Conservation (phyloP, 768 basidiomycete genomes). For the Aureoboletus auriporus region DNA sequence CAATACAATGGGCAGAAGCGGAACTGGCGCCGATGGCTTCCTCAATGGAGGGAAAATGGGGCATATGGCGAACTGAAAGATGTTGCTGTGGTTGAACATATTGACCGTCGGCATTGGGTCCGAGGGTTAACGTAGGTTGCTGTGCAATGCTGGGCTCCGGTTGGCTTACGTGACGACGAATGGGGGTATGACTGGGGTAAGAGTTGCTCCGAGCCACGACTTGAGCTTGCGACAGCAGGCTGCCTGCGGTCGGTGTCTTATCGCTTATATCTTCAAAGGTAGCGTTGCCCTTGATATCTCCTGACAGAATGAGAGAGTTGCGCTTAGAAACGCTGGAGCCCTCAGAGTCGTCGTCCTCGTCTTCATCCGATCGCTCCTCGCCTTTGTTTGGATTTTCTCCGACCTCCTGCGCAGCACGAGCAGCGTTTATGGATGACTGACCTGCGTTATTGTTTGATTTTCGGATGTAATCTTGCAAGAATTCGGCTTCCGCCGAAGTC, state of each 20-base stretch:
- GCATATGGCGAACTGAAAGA: slow-evolving; percentile 69
- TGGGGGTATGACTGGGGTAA: slow-evolving; percentile 69
- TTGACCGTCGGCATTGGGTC: slow-evolving; percentile 41
- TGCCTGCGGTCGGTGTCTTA: slow-evolving; percentile 83
- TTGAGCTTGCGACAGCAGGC: slow-evolving; percentile 73
- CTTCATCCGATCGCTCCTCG: slow-evolving; percentile 77
- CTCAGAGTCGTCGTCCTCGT: slow-evolving; percentile 84
- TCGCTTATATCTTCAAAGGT: slow-evolving; percentile 68
- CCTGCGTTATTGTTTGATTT: slow-evolving; percentile 86
- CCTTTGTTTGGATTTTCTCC: slow-evolving; percentile 55
- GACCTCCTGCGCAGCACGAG: slow-evolving; percentile 66
- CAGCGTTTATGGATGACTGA: slow-evolving; percentile 71
- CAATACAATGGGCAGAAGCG: slow-evolving; percentile 70
- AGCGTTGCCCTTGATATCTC: slow-evolving; percentile 53
- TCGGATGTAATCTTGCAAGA: slow-evolving; percentile 88
- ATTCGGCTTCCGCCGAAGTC: slow-evolving; percentile 88
- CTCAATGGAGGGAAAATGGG: slow-evolving; percentile 81
- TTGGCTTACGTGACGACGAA: slow-evolving; percentile 64
- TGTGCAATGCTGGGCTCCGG: slow-evolving; percentile 53
- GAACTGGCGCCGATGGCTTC: slow-evolving; percentile 76
- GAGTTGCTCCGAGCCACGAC: slow-evolving; percentile 51
- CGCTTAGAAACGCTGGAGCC: slow-evolving; percentile 72
- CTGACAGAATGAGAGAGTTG: slow-evolving; percentile 64
- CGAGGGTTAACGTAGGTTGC: slow-evolving; percentile 54
- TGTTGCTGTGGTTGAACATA: slow-evolving; percentile 46